Evolutionary conservation across 169 alveolate species (phyloP), one percentile per base, ranked within the genome.

Genomic region (Plasmodium ovale): DNA sequence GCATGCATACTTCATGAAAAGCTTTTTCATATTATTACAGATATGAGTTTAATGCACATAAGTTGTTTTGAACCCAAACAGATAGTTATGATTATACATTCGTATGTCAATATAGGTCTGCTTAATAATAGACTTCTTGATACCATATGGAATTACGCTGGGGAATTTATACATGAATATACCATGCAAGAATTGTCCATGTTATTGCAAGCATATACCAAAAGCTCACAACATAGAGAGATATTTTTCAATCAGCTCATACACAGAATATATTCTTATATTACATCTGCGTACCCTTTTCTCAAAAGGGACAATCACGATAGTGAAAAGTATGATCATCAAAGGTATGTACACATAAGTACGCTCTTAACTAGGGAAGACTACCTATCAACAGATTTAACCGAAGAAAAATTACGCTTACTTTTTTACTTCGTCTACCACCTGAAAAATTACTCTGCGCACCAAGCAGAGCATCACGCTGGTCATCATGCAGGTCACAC

Each of bases 191-290:
- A 79, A 47, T 25, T 79, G 16, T 79, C 89, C 42, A 79, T 79
- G 89, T n/a, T 79, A 42, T 14, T 79, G 9, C 89, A 79, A 44
- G 79, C 89, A 49, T 79, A 79, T 42, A 79, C 89, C 4, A 79
- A 79, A 37, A 65, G 89, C 33, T 79, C 71, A 0, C 82, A 79
- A 64, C 82, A 79, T 69, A 68, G 27, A 25, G 72, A 79, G 1
- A 25, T 49, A 14, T 79, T 79, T 69, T 19, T 79, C 27, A 54
- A 65, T 19, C 49, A 62, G 27, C 19, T 79, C 9, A 49, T 44
- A 29, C 62, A 39, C 5, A 44, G 42, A 64, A 79, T 79, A 29
- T 79, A 49, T 47, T 19, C 5, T 1, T 70, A 37, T 59, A 9
- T 79, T 64, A 64, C 68, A 12, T 16, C 31, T 1, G 35, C 72